phyloP scores from a whole-genome alignment of 2,329 filamentous ascomycete species.

The Neocucurbitaria cava region DNA sequence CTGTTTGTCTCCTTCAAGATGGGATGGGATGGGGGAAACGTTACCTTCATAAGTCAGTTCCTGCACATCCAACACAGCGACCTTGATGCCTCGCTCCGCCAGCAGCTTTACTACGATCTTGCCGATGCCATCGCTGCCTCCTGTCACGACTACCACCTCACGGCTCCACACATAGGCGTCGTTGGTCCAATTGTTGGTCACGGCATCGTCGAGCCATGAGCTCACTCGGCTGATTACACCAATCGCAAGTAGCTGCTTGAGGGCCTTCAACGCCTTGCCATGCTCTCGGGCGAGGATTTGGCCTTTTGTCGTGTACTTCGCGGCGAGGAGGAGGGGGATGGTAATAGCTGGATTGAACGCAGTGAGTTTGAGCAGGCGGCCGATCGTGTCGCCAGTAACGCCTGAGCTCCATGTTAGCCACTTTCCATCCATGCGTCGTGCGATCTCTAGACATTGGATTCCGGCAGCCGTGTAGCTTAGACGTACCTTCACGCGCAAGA shows the following conservation, averaged over 20 bases:
- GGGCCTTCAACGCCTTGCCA: conserved; percentile 60
- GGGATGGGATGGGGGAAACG: background rate
- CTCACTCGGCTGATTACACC: conserved; percentile 60
- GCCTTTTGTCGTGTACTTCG: conserved; percentile 69
- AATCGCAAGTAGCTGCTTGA: conserved; percentile 63
- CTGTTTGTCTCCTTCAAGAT: no score
- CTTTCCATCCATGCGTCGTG: background rate
- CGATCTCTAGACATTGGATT: background rate
- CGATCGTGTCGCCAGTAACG: conserved; percentile 62
- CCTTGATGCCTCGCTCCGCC: conserved; percentile 69
- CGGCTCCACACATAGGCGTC: conserved; percentile 70
- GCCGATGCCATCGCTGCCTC: conserved; percentile 77
- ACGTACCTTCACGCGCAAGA: conserved; percentile 49
- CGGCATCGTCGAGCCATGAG: conserved; percentile 59
- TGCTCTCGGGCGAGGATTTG: conserved; percentile 57
- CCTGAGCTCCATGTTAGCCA: conserved; percentile 22
- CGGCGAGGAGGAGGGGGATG: conserved; percentile 68
- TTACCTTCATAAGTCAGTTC: conserved; percentile 61
- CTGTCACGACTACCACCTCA: conserved; percentile 77
- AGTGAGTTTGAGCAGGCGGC: conserved; percentile 65
- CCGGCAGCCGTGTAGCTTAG: background rate
- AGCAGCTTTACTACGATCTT: conserved; percentile 69
- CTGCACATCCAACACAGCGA: conserved; percentile 75
- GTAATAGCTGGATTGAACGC: conserved; percentile 70
- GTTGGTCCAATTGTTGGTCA: conserved; percentile 58